These are phyloP conservation scores for Globisporangium spiculum DNA, from an alignment of 352 stramenopile genomes.

Conservation along the genomic window DNA sequence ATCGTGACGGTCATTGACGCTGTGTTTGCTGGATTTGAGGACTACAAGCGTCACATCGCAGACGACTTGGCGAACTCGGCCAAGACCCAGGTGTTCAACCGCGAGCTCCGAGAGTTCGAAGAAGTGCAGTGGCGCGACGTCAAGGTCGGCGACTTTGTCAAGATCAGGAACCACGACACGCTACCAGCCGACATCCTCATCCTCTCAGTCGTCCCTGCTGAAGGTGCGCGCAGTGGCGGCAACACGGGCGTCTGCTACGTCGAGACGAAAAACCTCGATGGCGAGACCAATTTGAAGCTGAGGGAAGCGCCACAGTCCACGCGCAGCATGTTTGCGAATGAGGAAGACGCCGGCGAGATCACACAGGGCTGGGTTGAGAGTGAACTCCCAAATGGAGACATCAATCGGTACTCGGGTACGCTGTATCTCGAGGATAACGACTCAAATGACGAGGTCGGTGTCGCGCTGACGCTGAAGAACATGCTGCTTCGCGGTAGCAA, in stretches of 20 bases:
- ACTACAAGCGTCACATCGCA: conserved; percentile 80
- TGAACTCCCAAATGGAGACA: conserved; percentile 78
- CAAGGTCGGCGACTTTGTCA: conserved; percentile 78
- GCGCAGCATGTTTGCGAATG: conserved; percentile 61
- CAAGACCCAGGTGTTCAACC: conserved; percentile 65
- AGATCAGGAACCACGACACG: conserved; percentile 83
- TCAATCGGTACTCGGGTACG: conserved; percentile 76
- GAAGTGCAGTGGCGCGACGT: conserved; percentile 80
- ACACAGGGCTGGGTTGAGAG: conserved; percentile 75
- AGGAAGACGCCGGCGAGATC: conserved; percentile 61
- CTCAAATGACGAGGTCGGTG: conserved; percentile 36
- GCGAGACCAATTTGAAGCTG: conserved; percentile 86
- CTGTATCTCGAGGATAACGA: conserved; percentile 58
- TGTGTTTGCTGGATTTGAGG: conserved; percentile 80
- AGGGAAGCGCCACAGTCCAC: conserved; percentile 60
- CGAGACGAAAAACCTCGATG: conserved; percentile 88
- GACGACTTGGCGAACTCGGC: conserved; percentile 76
- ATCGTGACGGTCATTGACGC: conserved; percentile 85
- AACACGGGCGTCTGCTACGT: conserved; percentile 86
- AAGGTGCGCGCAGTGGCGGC: conserved; percentile 49
- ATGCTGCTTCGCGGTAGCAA: conserved; percentile 89
- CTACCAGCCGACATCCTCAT: conserved; percentile 80
- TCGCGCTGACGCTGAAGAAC: conserved; percentile 82
- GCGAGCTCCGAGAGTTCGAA: conserved; percentile 81
- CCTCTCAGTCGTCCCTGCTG: conserved; percentile 63